Percentiles rank a stretch among this genome's conserved stretches.
Conservation (phyloP, 176 grass and related monocot genomes). For the Olyra latifolia region DNA sequence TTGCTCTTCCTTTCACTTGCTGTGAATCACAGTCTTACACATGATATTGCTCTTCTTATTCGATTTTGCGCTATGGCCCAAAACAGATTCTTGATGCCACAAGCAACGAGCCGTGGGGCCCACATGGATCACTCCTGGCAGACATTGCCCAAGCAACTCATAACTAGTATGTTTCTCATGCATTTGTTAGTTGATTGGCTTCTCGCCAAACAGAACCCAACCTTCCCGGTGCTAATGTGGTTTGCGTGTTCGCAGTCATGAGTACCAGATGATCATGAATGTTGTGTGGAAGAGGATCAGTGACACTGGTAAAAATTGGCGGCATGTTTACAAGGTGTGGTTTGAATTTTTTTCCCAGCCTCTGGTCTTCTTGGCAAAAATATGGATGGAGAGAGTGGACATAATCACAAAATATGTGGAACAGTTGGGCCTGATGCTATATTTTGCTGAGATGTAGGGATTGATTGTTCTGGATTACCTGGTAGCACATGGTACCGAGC, state of each 20-base stretch:
- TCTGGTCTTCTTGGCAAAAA: background rate
- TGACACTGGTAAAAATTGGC: conserved; percentile 98
- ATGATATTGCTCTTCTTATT: background rate
- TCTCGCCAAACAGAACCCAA: background rate
- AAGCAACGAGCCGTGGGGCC: conserved; percentile 98
- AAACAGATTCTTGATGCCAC: conserved; percentile 93
- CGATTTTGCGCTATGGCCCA: background rate
- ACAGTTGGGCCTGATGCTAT: conserved; percentile 10
- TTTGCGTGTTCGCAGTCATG: conserved; percentile 59
- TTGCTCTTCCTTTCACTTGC: background rate
- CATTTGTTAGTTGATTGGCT: background rate
- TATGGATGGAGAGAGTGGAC: background rate
- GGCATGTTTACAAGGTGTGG: conserved; percentile 96
- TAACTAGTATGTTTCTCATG: conserved; percentile 61
- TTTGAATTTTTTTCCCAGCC: background rate
- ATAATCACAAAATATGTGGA: background rate
- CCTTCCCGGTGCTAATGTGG: conserved; percentile 12
- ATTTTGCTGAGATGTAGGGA: conserved; percentile 49
- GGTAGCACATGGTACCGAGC: conserved; percentile 82
- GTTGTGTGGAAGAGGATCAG: conserved; percentile 98
- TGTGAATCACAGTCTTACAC: background rate
- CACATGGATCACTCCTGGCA: conserved; percentile 87
- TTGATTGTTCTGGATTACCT: conserved; percentile 94
- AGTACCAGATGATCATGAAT: conserved; percentile 97
- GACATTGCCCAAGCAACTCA: conserved; percentile 81